Evolutionary conservation across 2,329 filamentous ascomycete species (phyloP), one percentile per base, ranked within the genome.

Genomic region (Metarhizium album): DNA sequence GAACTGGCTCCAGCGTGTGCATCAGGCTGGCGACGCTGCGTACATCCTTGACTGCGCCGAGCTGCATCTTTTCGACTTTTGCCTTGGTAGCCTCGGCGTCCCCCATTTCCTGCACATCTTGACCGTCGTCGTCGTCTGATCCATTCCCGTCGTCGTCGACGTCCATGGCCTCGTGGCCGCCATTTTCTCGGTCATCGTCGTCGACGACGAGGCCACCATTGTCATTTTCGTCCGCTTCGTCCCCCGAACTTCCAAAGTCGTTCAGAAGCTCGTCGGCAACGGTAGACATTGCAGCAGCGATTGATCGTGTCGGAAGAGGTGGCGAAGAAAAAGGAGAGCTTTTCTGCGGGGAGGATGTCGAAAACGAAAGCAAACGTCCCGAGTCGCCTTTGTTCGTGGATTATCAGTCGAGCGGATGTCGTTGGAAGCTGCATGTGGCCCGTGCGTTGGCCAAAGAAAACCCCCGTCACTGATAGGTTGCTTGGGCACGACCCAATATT

Each of bases 251-350:
- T 8, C 64, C 68, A 52, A 70, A 70, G 51, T 94, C 88, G 62
- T 93, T 87, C 59, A 97, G 76, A 11, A 98, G 79, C 66, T 97
- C 91, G 62, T 97, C 90, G 55, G 88, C 91, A 56, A 94, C 78
- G 43, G 89, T 94, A 66, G 91, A 89, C 90, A 96, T 94, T 48
- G 54, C 67, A 62, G 52, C 51, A n/a, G n/a, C n/a, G n/a, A n/a
- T n/a, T n/a, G 56, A 52, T 43, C 53, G 53, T 46, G 18, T 16
- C 35, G n/a, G 35, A 23, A 48, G 31, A 33, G 7, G 7, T 29
- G 51, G 42, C 33, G n/a, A 5, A 6, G 31, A 18, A 24, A 33
- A 45, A 7, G 35, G 9, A 8, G 23, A n/a, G 47, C 47, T 27
- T 14, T 27, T 31, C 6, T 27, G 33, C n/a, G n/a, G n/a, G n/a